phyloP scores from a whole-genome alignment of 371 early-diverging fungal genomes.

The Mucor velutinosus region DNA sequence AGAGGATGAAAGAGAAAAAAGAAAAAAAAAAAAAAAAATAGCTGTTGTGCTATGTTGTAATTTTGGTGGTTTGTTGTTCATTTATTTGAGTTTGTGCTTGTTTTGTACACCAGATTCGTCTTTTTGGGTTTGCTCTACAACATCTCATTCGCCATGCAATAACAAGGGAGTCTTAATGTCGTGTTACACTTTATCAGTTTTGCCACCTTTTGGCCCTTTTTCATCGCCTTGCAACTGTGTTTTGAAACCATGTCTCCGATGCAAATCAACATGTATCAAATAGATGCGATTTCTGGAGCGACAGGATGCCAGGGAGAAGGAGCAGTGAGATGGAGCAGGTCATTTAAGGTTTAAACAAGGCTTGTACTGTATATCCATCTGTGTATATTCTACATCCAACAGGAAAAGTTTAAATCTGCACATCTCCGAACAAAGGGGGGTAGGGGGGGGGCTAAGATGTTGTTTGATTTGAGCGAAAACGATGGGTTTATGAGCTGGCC shows the following conservation, averaged over 20 bases:
- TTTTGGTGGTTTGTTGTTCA: neutral
- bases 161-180: constrained; percentile 4
- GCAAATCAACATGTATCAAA: neutral
- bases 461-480: neutral
- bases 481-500: no score
- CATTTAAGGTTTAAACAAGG: no score
- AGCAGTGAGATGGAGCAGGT: no score
- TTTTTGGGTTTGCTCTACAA: neutral
- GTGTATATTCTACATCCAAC: no score
- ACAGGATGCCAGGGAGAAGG: no score
- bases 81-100: constrained; percentile 1
- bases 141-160: constrained; percentile 4
- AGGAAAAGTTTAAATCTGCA: neutral
- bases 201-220: neutral
- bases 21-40: constrained; percentile 7
- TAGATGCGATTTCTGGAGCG: neutral
- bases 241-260: neutral
- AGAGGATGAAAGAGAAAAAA: constrained; percentile 19
- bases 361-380: no score
- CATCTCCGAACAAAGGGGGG: neutral
- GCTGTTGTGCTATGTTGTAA: constrained; percentile 1
- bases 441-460: no score
- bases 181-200: neutral
- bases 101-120: neutral
- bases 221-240: neutral